Evolutionary conservation across 2,329 filamentous ascomycete genomes (phyloP).

Genomic region (Apiospora malaysiana): DNA sequence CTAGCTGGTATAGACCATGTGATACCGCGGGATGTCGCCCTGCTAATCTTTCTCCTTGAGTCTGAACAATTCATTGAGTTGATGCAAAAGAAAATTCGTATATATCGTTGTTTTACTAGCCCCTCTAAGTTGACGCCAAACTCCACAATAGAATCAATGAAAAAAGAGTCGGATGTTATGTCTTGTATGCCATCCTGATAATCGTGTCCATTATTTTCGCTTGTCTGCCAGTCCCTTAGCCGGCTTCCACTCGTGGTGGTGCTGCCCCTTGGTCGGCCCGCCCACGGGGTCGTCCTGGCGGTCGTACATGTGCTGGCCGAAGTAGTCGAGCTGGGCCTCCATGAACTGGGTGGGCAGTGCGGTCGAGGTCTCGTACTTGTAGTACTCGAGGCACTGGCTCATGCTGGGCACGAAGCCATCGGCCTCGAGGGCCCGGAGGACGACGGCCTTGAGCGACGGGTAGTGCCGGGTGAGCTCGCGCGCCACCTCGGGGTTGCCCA

Average conservation of each 20-base stretch:
- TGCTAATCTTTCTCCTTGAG: background rate
- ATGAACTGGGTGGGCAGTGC: constrained; percentile 71
- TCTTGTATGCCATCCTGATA: no score
- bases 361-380: constrained; percentile 66
- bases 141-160: background rate
- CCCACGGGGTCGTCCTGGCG: constrained; percentile 58
- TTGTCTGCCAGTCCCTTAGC: constrained; percentile 34
- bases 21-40: background rate
- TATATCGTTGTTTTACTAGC: background rate
- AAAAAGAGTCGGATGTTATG: no score
- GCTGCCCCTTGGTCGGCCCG: constrained; percentile 59
- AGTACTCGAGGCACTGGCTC: constrained; percentile 67
- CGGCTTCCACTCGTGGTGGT: constrained; percentile 68
- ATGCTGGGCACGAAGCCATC: constrained; percentile 68
- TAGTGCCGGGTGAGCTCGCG: constrained; percentile 59
- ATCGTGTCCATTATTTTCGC: background rate
- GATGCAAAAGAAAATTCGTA: background rate
- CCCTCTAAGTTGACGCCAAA: constrained; percentile 1
- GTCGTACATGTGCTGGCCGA: constrained; percentile 72
- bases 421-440: constrained; percentile 57
- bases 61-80: background rate
- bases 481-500: constrained; percentile 52
- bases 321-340: constrained; percentile 75
- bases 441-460: constrained; percentile 58
- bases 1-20: background rate